Percentiles rank a stretch among this genome's conserved stretches.
Conservation (phyloP, 2,329 filamentous ascomycete genomes). For the Lizonia empirigonia region DNA sequence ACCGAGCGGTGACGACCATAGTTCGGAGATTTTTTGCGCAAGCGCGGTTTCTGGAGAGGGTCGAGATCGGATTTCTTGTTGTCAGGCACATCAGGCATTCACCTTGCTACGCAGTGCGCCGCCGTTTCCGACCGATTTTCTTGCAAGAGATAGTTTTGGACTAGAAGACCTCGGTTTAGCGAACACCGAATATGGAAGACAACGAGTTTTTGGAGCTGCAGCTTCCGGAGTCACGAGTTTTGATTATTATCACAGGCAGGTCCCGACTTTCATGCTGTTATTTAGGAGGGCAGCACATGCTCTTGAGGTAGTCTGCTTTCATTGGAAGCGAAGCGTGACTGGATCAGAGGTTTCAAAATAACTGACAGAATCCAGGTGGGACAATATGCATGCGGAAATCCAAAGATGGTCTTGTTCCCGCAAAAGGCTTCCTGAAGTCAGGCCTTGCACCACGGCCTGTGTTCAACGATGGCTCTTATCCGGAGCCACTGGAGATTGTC, state of each 20-base stretch:
- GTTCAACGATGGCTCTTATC: constrained; percentile 78
- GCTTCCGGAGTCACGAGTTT: constrained; percentile 74
- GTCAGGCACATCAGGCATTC: constrained; percentile 4
- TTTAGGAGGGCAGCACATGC: not conserved
- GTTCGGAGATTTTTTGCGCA: constrained; percentile 6
- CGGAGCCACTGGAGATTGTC: constrained; percentile 62
- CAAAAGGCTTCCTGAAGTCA: constrained; percentile 74
- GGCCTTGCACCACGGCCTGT: constrained; percentile 81
- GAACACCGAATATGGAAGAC: constrained; percentile 10
- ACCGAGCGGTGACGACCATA: constrained; percentile 4
- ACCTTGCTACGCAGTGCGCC: constrained; percentile 2
- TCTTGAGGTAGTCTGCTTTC: not conserved
- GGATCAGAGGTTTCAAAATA: not conserved
- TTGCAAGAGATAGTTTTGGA: constrained; percentile 12
- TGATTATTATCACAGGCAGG: constrained; percentile 85
- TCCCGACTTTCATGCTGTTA: constrained; percentile 13
- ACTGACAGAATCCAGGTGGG: constrained; percentile 54
- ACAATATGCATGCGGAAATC: constrained; percentile 92
- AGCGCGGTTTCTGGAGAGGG: not conserved
- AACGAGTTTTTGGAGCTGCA: constrained; percentile 35
- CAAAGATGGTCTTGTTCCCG: constrained; percentile 76
- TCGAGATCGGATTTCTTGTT: not conserved
- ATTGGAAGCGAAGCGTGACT: not conserved
- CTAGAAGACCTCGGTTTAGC: not conserved
- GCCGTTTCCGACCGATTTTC: not conserved